A percentile compares a stretch with the other conserved stretches of the same genome.
phyloP scores from a whole-genome alignment of 352 stramenopile genomes.

The Peronospora destructor region DNA sequence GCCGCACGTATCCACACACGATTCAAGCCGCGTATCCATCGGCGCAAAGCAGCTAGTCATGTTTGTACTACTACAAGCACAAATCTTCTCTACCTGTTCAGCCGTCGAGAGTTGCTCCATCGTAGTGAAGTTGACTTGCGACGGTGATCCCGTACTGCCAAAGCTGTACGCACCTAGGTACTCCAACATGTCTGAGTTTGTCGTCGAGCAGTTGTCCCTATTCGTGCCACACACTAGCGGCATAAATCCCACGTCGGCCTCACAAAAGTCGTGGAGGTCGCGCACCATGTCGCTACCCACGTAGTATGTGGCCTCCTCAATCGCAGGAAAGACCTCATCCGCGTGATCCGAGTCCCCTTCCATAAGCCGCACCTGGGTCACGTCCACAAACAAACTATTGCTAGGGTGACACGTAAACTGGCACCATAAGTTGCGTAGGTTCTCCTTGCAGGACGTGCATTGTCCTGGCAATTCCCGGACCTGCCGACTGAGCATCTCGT shows the following conservation, averaged over 20 bases:
- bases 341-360: slow-evolving; percentile 39
- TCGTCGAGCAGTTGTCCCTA: slow-evolving; percentile 48
- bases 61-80: slow-evolving; percentile 31
- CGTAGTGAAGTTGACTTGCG: slow-evolving; percentile 66
- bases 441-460: slow-evolving; percentile 67
- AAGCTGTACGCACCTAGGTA: slow-evolving; percentile 68
- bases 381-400: slow-evolving; percentile 72
- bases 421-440: slow-evolving; percentile 73
- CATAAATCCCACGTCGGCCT: slow-evolving; percentile 43
- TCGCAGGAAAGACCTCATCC: slow-evolving; percentile 50
- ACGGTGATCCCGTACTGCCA: slow-evolving; percentile 48
- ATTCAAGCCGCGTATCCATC: slow-evolving; percentile 40
- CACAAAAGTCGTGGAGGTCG: slow-evolving; percentile 70
- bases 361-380: slow-evolving; percentile 59
- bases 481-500: slow-evolving; percentile 48
- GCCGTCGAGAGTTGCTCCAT: slow-evolving; percentile 39
- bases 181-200: slow-evolving; percentile 40
- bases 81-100: slow-evolving; percentile 45
- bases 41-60: slow-evolving; percentile 41
- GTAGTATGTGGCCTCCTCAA: slow-evolving; percentile 67
- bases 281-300: slow-evolving; percentile 56
- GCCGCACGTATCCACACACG: slow-evolving; percentile 54
- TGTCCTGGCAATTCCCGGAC: slow-evolving; percentile 49
- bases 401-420: slow-evolving; percentile 74
- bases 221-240: slow-evolving; percentile 39